These are phyloP conservation scores for Linnemannia hyalina DNA, from an alignment of 192 early-diverging fungal genomes.

Conservation along the genomic window DNA sequence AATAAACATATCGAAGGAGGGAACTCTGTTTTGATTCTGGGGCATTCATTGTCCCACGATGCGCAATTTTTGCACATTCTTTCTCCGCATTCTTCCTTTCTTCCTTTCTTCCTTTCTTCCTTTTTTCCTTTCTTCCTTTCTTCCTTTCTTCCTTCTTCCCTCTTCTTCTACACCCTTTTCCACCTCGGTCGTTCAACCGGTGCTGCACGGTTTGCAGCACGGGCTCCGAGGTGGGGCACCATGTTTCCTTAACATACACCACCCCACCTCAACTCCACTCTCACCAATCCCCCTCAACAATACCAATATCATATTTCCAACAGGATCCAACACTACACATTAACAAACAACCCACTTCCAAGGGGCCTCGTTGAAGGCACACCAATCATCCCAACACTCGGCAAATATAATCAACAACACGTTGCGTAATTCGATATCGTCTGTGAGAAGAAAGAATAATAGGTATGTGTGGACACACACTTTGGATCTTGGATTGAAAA, in stretches of 20 bases:
- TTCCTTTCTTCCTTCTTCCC: neutral
- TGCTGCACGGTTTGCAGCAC: neutral
- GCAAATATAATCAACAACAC: neutral
- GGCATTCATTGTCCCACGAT: neutral
- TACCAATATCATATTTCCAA: too few species aligned
- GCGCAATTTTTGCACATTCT: neutral
- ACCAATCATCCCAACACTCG: too few species aligned
- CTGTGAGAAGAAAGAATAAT: conserved; percentile 4
- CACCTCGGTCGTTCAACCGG: neutral
- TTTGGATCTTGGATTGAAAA: too few species aligned
- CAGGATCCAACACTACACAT: too few species aligned
- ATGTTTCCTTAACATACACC: too few species aligned
- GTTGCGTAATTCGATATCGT: neutral
- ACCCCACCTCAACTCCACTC: too few species aligned
- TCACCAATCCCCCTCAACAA: too few species aligned
- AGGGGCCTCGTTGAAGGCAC: too few species aligned
- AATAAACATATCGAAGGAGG: neutral
- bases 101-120: neutral
- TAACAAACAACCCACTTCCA: too few species aligned
- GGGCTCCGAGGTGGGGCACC: too few species aligned
- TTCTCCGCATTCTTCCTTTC: too few species aligned
- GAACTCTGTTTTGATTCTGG: neutral
- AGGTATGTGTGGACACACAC: neutral
- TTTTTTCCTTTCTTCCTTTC: neutral
- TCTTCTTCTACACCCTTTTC: neutral